Conservation (phyloP, 23 red algal species). For the Gracilaria domingensis region DNA sequence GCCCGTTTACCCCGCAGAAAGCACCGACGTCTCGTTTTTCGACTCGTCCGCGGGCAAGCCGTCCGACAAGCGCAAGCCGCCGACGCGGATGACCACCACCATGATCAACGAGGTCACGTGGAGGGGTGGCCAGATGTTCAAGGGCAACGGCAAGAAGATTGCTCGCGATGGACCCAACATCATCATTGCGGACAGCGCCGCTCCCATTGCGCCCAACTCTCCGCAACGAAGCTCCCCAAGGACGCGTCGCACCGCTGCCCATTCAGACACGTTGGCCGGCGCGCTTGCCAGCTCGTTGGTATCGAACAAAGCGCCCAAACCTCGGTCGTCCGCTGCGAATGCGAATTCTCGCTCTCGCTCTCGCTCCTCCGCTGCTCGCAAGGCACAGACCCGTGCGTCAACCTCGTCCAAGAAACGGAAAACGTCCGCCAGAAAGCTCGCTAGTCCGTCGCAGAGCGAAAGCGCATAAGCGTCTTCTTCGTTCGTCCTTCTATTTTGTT, state of each 20-base stretch:
- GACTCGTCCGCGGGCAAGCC: background rate
- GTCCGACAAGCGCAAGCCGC: background rate
- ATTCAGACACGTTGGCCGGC: conserved; percentile 43
- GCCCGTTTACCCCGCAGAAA: background rate
- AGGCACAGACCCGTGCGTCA: conserved; percentile 27
- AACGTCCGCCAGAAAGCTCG: conserved; percentile 31
- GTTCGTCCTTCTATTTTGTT: background rate
- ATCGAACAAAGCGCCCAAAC: conserved; percentile 12
- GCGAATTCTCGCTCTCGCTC: background rate
- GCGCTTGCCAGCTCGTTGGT: conserved; percentile 22
- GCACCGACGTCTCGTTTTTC: conserved; percentile 14
- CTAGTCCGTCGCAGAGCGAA: conserved; percentile 48
- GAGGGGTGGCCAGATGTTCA: conserved; percentile 49
- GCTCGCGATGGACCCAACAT: conserved; percentile 69
- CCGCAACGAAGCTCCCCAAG: background rate
- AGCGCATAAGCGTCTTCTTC: background rate
- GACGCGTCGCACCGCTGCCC: conserved; percentile 33
- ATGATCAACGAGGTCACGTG: conserved; percentile 68
- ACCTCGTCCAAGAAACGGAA: conserved; percentile 44
- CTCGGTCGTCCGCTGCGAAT: background rate
- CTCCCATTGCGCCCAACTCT: background rate
- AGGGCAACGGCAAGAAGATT: conserved; percentile 73
- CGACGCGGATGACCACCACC: conserved; percentile 23
- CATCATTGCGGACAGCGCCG: conserved; percentile 49
- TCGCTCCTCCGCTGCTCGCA: background rate